Percentiles rank a stretch among this genome's conserved stretches.
These are phyloP conservation scores for Candida mattraensis DNA, from an alignment of 805 yeast genomes.

Conservation along the genomic window DNA sequence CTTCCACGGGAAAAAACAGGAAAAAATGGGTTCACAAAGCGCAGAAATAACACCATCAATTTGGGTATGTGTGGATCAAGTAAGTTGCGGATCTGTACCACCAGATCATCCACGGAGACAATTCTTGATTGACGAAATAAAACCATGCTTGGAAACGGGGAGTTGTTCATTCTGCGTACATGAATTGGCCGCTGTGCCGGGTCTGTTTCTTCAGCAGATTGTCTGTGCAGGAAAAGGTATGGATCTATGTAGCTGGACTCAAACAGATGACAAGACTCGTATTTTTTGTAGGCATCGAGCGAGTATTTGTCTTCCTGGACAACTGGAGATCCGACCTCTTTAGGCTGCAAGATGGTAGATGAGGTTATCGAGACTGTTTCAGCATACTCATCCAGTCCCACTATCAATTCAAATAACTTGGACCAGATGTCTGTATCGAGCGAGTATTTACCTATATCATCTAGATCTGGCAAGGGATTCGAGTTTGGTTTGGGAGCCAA, in stretches of 20 bases:
- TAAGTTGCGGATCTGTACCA: slow-evolving; percentile 5
- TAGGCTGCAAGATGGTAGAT: slow-evolving; percentile 1
- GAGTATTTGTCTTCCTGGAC: slow-evolving; percentile 10
- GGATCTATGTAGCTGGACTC: slow-evolving; percentile 17
- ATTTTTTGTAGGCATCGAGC: slow-evolving; percentile 15
- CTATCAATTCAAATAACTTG: slow-evolving; percentile 14
- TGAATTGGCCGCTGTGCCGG: slow-evolving; percentile 1
- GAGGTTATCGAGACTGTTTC: slow-evolving; percentile 1
- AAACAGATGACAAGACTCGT: slow-evolving; percentile 10
- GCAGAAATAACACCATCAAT: slow-evolving; percentile 14
- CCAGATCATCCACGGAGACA: slow-evolving; percentile 4
- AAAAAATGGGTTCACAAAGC: slow-evolving; percentile 17
- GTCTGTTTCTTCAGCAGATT: background rate
- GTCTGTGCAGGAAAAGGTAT: slow-evolving; percentile 1
- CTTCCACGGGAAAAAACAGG: slow-evolving; percentile 20
- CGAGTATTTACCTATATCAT: too few relatives aligned
- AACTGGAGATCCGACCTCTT: background rate
- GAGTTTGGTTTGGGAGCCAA: too few relatives aligned
- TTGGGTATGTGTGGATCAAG: slow-evolving; percentile 12
- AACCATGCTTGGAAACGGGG: slow-evolving; percentile 4
- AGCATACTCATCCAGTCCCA: slow-evolving; percentile 5
- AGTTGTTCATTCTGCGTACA: slow-evolving; percentile 5
- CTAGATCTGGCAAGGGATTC: too few relatives aligned
- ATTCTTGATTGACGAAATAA: slow-evolving; percentile 6
- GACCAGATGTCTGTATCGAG: slow-evolving; percentile 14